Conservation (phyloP, 2,329 filamentous ascomycete genomes). For the Colletotrichum australisinense region DNA sequence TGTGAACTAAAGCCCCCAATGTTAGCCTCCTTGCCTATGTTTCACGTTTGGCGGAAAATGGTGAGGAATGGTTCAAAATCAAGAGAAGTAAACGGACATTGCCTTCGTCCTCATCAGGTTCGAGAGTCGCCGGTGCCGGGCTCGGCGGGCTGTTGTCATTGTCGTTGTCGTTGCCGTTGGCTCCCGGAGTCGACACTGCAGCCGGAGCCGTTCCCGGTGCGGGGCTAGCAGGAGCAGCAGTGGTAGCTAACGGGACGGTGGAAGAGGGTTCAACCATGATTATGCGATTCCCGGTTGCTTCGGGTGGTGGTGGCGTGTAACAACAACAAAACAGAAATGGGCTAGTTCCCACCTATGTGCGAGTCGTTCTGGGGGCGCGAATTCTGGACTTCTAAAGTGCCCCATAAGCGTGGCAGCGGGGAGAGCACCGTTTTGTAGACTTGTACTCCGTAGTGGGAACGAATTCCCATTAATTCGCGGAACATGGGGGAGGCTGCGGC, state of each 20-base stretch:
- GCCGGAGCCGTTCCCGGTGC: no score
- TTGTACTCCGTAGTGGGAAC: not conserved
- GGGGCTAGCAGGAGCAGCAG: not conserved
- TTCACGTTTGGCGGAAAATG: no score
- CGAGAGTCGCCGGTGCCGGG: not conserved
- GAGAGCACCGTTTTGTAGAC: not conserved
- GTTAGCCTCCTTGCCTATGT: no score
- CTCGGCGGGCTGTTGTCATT: not conserved
- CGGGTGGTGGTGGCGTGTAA: not conserved
- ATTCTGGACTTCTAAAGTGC: not conserved
- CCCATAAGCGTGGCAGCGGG: not conserved
- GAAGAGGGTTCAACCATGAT: not conserved
- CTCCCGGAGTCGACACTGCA: no score
- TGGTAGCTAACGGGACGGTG: no score
- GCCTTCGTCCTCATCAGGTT: not conserved
- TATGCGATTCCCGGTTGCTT: not conserved
- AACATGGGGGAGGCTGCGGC: not conserved
- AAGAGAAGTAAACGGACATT: not conserved
- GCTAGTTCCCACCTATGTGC: not conserved
- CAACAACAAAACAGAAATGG: not conserved
- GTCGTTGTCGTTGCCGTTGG: no score
- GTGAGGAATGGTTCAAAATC: no score
- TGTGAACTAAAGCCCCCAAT: not conserved
- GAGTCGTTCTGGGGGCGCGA: not conserved
- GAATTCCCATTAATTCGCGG: not conserved